phyloP scores from a whole-genome alignment of 2,329 filamentous ascomycete genomes.

The Alternaria sp. region DNA sequence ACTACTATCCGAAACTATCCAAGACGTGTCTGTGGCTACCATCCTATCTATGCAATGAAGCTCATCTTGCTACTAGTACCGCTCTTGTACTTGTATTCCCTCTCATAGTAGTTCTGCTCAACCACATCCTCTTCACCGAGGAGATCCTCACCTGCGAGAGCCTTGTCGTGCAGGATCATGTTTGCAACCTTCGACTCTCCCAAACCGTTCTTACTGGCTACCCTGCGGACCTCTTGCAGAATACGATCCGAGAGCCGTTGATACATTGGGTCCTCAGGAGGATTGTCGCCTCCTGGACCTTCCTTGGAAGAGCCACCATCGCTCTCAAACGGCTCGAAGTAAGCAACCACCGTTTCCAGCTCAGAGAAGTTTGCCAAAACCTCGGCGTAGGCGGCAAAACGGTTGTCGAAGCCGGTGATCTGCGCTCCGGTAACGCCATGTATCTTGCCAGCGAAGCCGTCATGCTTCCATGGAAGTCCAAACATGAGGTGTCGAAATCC shows the following conservation, averaged over 20 bases:
- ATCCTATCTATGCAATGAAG: background rate
- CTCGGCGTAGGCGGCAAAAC: background rate
- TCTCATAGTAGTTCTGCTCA: background rate
- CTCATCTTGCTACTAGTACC: background rate
- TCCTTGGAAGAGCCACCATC: background rate
- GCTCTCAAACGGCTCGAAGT: background rate
- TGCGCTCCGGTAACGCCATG: background rate
- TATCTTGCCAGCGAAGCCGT: background rate
- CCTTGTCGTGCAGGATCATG: background rate
- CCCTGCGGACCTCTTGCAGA: background rate
- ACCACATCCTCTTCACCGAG: background rate
- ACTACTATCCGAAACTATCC: background rate
- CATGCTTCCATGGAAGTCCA: background rate
- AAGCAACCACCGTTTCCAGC: background rate
- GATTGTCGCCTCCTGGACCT: background rate
- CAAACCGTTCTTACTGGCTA: background rate
- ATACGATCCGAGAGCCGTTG: background rate
- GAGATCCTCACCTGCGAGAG: background rate
- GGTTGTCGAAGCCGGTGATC: background rate
- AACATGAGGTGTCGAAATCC: background rate
- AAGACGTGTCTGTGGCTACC: background rate
- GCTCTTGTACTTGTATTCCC: background rate
- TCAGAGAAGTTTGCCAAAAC: background rate
- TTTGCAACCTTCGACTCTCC: background rate
- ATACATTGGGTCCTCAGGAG: background rate